phyloP scores from a whole-genome alignment of 805 yeast genomes.

The Candida ortonii region DNA sequence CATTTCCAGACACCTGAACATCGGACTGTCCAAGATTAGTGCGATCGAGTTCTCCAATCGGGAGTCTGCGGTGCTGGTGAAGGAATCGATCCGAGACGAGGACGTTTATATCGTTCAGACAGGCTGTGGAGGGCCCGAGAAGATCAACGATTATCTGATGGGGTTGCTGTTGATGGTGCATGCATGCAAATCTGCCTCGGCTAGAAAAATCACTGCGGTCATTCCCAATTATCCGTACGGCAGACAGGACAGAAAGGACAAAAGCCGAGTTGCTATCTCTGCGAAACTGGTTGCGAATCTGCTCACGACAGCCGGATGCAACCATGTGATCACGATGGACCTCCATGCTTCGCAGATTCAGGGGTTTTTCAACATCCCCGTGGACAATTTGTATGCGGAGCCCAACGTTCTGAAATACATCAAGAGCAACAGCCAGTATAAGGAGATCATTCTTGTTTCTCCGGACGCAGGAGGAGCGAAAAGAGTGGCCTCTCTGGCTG shows the following conservation, averaged over 20 bases:
- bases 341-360: conserved; percentile 97
- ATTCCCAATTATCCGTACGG: conserved; percentile 97
- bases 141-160: conserved; percentile 79
- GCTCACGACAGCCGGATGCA: conserved; percentile 90
- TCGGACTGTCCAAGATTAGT: conserved; percentile 68
- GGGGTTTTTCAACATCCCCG: conserved; percentile 94
- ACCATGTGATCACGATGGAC: conserved; percentile 95
- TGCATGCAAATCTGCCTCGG: conserved; percentile 95
- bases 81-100: conserved; percentile 87
- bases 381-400: conserved; percentile 93
- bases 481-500: conserved; percentile 93
- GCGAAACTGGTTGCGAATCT: conserved; percentile 92
- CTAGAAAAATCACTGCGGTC: conserved; percentile 89
- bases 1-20: conserved; percentile 64
- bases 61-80: conserved; percentile 85
- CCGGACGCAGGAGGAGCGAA: conserved; percentile 99
- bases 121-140: conserved; percentile 76
- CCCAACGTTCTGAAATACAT: conserved; percentile 85
- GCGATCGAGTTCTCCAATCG: conserved; percentile 83
- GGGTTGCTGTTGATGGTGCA: conserved; percentile 86
- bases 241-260: conserved; percentile 95
- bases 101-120: conserved; percentile 84
- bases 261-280: conserved; percentile 93
- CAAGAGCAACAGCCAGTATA: conserved; percentile 53
- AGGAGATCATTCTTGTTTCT: conserved; percentile 76